Evolutionary conservation across 2,329 filamentous ascomycete genomes (phyloP).

Genomic region (Alternaria gaisen): DNA sequence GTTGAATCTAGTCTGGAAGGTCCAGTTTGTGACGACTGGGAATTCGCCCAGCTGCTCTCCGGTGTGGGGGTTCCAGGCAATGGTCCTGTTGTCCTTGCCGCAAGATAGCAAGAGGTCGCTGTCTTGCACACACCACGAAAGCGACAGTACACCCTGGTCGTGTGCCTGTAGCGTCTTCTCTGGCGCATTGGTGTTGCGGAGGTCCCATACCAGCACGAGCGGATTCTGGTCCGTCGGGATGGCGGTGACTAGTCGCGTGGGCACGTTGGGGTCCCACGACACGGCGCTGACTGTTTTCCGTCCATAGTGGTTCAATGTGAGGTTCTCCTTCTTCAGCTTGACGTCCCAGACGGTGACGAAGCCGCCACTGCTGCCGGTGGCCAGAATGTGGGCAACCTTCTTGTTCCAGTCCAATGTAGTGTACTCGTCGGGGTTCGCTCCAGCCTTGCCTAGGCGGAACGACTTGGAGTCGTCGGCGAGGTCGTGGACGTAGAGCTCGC

Average conservation of each 20-base stretch:
- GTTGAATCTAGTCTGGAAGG: constrained; percentile 93
- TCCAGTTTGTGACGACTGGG: constrained; percentile 99
- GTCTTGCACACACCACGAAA: constrained; percentile 96
- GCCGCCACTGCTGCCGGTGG: constrained; percentile 89
- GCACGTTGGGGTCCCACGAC: constrained; percentile 93
- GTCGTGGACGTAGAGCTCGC: constrained; percentile 96
- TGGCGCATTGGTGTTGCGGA: constrained; percentile 94
- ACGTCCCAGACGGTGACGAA: constrained; percentile 99
- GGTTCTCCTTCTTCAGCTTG: constrained; percentile 95
- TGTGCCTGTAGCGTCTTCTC: constrained; percentile 90
- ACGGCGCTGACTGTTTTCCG: constrained; percentile 94
- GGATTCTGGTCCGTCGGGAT: constrained; percentile 89
- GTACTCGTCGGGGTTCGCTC: constrained; percentile 90
- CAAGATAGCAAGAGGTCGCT: constrained; percentile 88
- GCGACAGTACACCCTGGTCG: constrained; percentile 88
- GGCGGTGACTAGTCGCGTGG: constrained; percentile 92
- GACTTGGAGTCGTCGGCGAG: constrained; percentile 88
- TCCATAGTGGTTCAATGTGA: constrained; percentile 89
- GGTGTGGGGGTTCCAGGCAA: constrained; percentile 96
- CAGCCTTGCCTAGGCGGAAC: constrained; percentile 86
- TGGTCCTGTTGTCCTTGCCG: constrained; percentile 94
- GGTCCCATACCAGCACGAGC: constrained; percentile 90
- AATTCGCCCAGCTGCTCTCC: constrained; percentile 90
- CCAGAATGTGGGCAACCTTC: constrained; percentile 95
- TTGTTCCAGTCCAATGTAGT: constrained; percentile 99